Percentiles rank a stretch among this genome's conserved stretches.
Conservation (phyloP, 768 basidiomycete species). For the Leccinum truebloodii region DNA sequence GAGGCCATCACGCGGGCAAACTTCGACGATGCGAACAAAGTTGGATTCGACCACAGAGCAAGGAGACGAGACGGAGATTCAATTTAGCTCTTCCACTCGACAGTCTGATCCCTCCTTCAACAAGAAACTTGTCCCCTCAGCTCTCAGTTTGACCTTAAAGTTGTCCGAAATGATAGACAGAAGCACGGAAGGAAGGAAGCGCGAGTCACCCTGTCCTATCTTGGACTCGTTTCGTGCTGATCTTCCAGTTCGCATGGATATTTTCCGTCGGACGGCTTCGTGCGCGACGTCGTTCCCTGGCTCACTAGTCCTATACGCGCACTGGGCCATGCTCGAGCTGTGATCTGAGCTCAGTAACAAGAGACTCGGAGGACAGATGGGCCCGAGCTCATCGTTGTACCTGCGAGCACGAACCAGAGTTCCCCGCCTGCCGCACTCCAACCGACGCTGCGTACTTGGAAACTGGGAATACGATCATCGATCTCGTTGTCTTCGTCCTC, state of each 20-base stretch:
- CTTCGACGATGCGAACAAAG: conserved; percentile 60
- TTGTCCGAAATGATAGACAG: conserved; percentile 10
- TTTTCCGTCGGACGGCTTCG: background rate
- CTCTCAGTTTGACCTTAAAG: no score
- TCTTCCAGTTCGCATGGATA: conserved; percentile 7
- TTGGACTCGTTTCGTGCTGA: conserved; percentile 11
- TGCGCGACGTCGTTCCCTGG: background rate
- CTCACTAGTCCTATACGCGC: background rate
- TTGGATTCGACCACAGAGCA: conserved; percentile 12
- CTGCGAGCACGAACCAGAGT: conserved; percentile 38
- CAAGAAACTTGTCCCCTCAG: no score
- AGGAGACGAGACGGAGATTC: no score
- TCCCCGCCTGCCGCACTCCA: conserved; percentile 35
- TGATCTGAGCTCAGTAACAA: conserved; percentile 45
- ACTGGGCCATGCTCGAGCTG: background rate
- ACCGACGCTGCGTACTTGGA: conserved; percentile 41
- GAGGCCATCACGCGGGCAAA: conserved; percentile 84
- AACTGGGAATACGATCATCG: background rate
- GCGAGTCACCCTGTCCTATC: background rate
- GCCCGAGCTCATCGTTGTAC: conserved; percentile 54
- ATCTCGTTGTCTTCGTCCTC: no score
- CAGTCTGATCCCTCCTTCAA: no score
- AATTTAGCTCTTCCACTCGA: no score
- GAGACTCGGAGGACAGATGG: conserved; percentile 53
- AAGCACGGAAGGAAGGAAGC: conserved; percentile 51